A percentile compares a stretch with the other conserved stretches of the same genome.
These are phyloP conservation scores for Boletellus sp. DNA, from an alignment of 1,284 basidiomycete species.

Conservation along the genomic window DNA sequence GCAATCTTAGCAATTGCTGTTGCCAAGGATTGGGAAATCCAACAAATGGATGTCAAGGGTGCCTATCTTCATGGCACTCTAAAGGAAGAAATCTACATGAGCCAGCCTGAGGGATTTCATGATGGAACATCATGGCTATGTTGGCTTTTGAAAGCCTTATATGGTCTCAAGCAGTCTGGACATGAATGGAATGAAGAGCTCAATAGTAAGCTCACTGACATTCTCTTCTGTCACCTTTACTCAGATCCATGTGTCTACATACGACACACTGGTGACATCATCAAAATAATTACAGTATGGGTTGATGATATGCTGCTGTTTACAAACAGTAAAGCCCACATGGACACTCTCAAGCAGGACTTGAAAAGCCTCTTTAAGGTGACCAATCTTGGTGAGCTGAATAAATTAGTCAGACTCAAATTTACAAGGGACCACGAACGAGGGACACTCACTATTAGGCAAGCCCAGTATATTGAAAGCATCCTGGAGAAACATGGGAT, in stretches of 20 bases:
- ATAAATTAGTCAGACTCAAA: constrained; percentile 3
- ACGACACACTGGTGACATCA: neutral
- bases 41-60: constrained; percentile 32
- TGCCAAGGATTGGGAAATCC: constrained; percentile 3
- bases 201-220: neutral
- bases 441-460: neutral
- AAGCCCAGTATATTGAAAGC: constrained; percentile 5
- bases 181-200: constrained; percentile 23
- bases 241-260: constrained; percentile 7
- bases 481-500: neutral
- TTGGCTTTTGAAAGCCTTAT: constrained; percentile 19
- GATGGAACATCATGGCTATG: constrained; percentile 19
- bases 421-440: neutral
- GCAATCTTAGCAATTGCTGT: neutral
- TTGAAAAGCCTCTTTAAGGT: neutral
- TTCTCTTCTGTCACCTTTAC: neutral
- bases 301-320: constrained; percentile 11
- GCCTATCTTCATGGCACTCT: constrained; percentile 37
- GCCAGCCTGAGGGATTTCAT: constrained; percentile 30
- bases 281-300: constrained; percentile 8
- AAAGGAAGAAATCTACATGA: constrained; percentile 41
- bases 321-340: neutral
- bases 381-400: constrained; percentile 1
- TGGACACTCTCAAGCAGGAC: neutral
- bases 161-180: constrained; percentile 30